A percentile compares a stretch with the other conserved stretches of the same genome.
Conservation (phyloP, 352 stramenopile genomes). For the Phytophthora uliginosa region DNA sequence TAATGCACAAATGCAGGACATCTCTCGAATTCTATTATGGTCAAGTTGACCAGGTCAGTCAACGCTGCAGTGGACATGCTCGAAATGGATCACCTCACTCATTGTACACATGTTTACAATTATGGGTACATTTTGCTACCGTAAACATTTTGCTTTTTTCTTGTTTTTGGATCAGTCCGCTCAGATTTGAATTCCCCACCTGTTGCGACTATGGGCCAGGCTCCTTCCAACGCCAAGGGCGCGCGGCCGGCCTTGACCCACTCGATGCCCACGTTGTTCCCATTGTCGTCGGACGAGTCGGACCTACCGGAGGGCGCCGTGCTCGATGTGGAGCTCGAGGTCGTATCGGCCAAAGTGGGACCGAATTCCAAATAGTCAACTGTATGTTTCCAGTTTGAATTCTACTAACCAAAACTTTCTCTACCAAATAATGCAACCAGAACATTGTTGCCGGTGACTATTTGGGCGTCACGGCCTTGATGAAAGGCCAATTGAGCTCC, state of each 20-base stretch:
- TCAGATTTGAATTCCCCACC: conserved; percentile 16
- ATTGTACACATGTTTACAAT: neutral
- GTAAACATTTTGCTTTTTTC: conserved; percentile 20
- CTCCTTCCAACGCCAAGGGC: conserved; percentile 19
- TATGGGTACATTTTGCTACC: neutral
- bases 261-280: conserved; percentile 23
- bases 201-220: conserved; percentile 35
- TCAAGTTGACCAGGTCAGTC: neutral
- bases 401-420: conserved; percentile 4
- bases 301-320: conserved; percentile 24
- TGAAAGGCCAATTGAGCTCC: conserved; percentile 44
- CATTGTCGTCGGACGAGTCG: conserved; percentile 24
- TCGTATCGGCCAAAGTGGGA: conserved; percentile 46
- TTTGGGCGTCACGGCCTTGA: conserved; percentile 31
- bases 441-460: conserved; percentile 44
- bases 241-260: neutral
- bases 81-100: no score
- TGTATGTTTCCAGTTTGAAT: neutral
- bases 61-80: no score
- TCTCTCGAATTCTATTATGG: neutral
- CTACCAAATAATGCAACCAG: conserved; percentile 2
- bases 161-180: neutral
- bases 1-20: neutral
- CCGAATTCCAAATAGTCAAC: neutral
- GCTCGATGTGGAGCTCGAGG: conserved; percentile 46